Base-by-base conservation (phyloP, 148 eudicot species). In the Mesembryanthemum crystallinum region DNA sequence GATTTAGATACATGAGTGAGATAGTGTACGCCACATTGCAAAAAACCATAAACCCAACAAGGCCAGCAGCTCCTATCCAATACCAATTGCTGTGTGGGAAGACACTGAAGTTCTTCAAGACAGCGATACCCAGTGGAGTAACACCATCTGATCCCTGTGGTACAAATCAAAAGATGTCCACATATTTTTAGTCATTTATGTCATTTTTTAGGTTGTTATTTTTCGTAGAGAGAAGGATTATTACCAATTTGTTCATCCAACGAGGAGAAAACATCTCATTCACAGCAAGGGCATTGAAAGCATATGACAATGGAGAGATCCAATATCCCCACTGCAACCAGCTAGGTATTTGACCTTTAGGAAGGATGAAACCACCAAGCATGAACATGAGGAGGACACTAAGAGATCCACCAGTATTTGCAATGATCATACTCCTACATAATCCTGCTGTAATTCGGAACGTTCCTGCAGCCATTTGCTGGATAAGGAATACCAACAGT, bases 391-490 rank as follows among this genome's bases (percentile, higher is more conserved):
- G 89, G 28, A 95, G 92, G 28, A 92, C 87, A 67, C 78, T 69
- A 3, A 95, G 83, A 66, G 94, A 80, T 73, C 98, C 98, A 20
- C 98, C 97, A 2, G 94, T 92, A 74, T 88, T 90, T 12, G 98
- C 92, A 35, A 95, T 87, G 75, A 90, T 92, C 97, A 90, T 90
- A 20, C 92, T 95, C 79, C 98, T 83, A 74, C 96, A 95, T 7
- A 85, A 69, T 45, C 88, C 97, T 8, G 96, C 96, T 70, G 86
- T 90, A 57, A 92, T 81, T 78, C 98, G 93, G 39, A 92, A 92
- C 2, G 92, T 62, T 55, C 98, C 98, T 30, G 97, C 86, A n/a
- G 98, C 98, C 98, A 92, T 95, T 88, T 92, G 98, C 67, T 95
- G 98, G 84, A 95, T 83, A 24, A 85, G 81, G 82, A 95, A 95